Conservation (phyloP, 106 monocot species). For the Dactylorhiza incarnata region DNA sequence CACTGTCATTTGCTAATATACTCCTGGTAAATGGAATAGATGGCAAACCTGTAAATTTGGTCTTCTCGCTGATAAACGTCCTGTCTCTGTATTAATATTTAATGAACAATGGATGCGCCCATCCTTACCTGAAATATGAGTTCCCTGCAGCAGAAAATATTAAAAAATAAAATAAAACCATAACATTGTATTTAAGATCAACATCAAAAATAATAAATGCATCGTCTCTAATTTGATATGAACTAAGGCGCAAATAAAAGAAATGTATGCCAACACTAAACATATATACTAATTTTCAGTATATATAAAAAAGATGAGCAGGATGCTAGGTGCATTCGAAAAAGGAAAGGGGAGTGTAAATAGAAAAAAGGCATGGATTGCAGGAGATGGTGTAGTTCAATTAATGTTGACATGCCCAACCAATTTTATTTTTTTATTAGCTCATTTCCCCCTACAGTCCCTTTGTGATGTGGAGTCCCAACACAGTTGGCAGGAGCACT, state of each 20-base stretch:
- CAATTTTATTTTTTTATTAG: no score
- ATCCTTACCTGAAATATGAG: slow-evolving; percentile 65
- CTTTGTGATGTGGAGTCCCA: no score
- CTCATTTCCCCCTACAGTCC: no score
- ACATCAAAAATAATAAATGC: background rate
- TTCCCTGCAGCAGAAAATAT: slow-evolving; percentile 36
- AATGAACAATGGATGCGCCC: slow-evolving; percentile 94
- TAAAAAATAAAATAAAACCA: slow-evolving; percentile 7
- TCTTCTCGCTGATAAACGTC: slow-evolving; percentile 86
- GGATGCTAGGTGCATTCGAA: no score
- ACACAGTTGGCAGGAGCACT: no score
- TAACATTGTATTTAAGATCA: background rate
- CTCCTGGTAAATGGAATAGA: slow-evolving; percentile 4
- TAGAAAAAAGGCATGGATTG: no score
- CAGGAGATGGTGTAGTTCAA: no score
- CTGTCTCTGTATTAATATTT: slow-evolving; percentile 97
- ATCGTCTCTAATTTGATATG: background rate
- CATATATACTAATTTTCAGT: background rate
- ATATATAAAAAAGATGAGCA: no score
- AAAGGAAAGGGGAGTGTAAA: no score
- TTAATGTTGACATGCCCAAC: no score
- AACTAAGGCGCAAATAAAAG: background rate
- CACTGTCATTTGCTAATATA: background rate
- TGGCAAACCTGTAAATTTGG: slow-evolving; percentile 85
- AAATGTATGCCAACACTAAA: background rate